phyloP scores from a whole-genome alignment of 1,284 basidiomycete genomes.

The Pulveroboletus sp. region DNA sequence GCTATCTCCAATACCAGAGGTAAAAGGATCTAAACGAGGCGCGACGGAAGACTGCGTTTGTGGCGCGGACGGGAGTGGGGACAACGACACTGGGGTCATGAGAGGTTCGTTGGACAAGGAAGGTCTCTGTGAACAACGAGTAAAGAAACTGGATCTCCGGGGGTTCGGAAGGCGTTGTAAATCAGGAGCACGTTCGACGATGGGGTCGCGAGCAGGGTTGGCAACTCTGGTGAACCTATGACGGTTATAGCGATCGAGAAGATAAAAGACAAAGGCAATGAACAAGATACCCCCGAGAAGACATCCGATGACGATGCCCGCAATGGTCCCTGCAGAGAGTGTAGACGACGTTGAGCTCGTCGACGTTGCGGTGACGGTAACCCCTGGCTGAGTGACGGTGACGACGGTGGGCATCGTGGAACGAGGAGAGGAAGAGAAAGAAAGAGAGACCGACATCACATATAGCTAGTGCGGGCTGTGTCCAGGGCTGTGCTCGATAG shows the following conservation, averaged over 20 bases:
- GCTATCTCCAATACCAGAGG: conserved; percentile 1
- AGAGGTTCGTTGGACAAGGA: conserved; percentile 28
- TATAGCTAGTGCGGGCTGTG: conserved; percentile 14
- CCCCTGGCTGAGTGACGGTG: not conserved
- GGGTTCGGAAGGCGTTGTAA: not conserved
- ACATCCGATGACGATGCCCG: conserved; percentile 24
- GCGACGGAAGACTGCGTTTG: not conserved
- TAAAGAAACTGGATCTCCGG: not conserved
- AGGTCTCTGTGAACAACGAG: conserved; percentile 9
- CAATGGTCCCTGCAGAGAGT: conserved; percentile 11
- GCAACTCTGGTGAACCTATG: conserved; percentile 19
- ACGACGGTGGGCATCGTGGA: conserved; percentile 15
- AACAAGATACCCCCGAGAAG: conserved; percentile 17
- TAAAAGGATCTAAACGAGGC: conserved; percentile 1
- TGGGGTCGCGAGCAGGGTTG: conserved; percentile 10
- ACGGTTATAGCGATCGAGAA: conserved; percentile 11
- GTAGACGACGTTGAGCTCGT: conserved; percentile 2
- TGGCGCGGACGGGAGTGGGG: conserved; percentile 6
- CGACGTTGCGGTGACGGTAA: conserved; percentile 1
- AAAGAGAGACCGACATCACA: not conserved
- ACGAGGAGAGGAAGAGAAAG: not conserved
- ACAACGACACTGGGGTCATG: conserved; percentile 9
- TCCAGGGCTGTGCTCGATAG: conserved; percentile 2
- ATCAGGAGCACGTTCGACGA: not conserved
- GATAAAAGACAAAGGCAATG: conserved; percentile 12